A percentile compares a stretch with the other conserved stretches of the same genome.
Conservation (phyloP, 352 stramenopile genomes). For the Blastocystis sp. region DNA sequence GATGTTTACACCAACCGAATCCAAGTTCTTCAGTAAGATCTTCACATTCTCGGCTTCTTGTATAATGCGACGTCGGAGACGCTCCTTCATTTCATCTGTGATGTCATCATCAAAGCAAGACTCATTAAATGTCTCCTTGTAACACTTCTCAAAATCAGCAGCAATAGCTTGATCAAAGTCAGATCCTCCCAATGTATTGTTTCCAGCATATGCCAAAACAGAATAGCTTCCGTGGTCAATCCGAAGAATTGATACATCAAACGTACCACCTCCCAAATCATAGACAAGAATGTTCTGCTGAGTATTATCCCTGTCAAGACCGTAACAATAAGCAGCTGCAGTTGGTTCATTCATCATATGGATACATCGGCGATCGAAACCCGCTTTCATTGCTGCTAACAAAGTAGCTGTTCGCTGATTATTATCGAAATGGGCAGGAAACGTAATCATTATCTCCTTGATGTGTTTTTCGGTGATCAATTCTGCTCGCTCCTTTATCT, state of each 20-base stretch:
- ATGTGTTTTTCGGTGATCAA: background rate
- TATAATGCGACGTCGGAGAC: too few relatives aligned
- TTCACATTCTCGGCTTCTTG: too few relatives aligned
- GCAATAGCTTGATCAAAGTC: slow-evolving; percentile 89
- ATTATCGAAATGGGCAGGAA: slow-evolving; percentile 56
- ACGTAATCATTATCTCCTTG: slow-evolving; percentile 30
- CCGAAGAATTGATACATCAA: slow-evolving; percentile 73
- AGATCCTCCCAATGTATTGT: slow-evolving; percentile 96
- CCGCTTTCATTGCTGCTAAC: slow-evolving; percentile 36
- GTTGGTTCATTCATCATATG: slow-evolving; percentile 56
- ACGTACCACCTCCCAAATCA: slow-evolving; percentile 77
- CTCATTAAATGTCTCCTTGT: slow-evolving; percentile 78
- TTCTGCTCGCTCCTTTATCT: slow-evolving; percentile 30
- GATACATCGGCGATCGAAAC: slow-evolving; percentile 5
- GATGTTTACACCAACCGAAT: too few relatives aligned
- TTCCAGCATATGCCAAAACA: slow-evolving; percentile 88
- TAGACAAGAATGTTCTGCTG: slow-evolving; percentile 71
- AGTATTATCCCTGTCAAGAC: background rate
- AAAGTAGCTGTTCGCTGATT: slow-evolving; percentile 31
- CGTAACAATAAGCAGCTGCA: slow-evolving; percentile 44
- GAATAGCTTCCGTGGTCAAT: background rate
- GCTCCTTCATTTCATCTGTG: too few relatives aligned
- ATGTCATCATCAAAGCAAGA: too few relatives aligned
- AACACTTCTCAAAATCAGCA: slow-evolving; percentile 93
- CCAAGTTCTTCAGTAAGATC: too few relatives aligned